Base-by-base conservation (phyloP, 768 basidiomycete species). In the Xerocomellus dryophilus region DNA sequence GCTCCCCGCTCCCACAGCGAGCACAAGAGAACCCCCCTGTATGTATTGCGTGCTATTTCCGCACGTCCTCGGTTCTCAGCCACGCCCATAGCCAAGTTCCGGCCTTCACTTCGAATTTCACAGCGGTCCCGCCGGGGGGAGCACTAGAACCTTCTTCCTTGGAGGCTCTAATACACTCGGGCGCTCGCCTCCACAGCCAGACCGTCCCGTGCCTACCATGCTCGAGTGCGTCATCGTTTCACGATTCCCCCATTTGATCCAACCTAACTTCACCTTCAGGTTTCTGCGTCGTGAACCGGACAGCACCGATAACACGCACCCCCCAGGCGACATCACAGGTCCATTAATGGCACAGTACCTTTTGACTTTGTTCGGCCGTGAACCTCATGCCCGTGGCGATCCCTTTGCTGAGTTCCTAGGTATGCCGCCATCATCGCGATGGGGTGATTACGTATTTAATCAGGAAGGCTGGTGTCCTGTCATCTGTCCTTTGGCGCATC, bases 381-480 rank as follows among this genome's bases (percentile, higher is more conserved):
- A 76, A 29, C 60, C 40, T 49, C 65, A 48, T 20, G 62, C 57
- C 12, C 59, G 46, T 32, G 74, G 76, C 27, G 80, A 81, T 53
- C 75, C 77, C 11, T 64, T 80, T 50, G 52, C 71, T 25, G 76
- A 76, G 14, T 46, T 82, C 38, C 71, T 84, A 36, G 74, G 73
- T 9, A 67, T 66, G 27, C 74, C 79, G 4, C 75, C 78, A 51
- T 72, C 72, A 32, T 85, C 88, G 1, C 75, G 83, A 63, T 81
- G 86, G 81, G 94, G 94, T 4, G 94, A 97, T 68, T 97, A 96
- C 73, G 94, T 90, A 6, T 89, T 93, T 63, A 90, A 84, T 58
- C 90, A 96, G 71, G 90, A 93, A 80, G 90, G 93, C 85, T 50
- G 51, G 75, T 61, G 7, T 50, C 29, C 6, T 29, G 10, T 41